Percentiles rank a stretch among this genome's conserved stretches.
Conservation (phyloP, 2,329 filamentous ascomycete genomes). For the Magnaporthiopsis poae region DNA sequence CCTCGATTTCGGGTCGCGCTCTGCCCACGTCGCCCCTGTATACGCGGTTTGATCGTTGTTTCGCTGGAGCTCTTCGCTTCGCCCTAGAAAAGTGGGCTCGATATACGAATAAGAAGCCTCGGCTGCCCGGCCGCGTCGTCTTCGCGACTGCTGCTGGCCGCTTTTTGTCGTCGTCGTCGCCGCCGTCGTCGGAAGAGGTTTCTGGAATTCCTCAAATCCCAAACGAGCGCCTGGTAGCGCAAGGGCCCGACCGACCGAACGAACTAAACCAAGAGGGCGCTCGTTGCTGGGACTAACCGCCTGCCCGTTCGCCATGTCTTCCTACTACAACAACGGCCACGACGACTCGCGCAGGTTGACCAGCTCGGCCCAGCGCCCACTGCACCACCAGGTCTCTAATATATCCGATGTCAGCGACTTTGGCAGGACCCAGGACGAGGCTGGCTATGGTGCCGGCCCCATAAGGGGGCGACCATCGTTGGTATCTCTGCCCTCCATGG, state of each 20-base stretch:
- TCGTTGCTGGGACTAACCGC: not conserved
- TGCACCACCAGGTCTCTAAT: conserved; percentile 18
- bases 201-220: not conserved
- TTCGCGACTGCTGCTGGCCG: not conserved
- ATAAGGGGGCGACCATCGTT: conserved; percentile 27
- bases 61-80: not conserved
- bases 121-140: not conserved
- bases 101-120: not conserved
- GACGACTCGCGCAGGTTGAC: not conserved
- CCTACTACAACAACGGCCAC: not conserved
- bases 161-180: not conserved
- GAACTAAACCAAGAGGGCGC: not conserved
- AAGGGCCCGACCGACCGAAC: not conserved
- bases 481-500: conserved; percentile 27
- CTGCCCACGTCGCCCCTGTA: not conserved
- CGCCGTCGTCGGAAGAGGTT: not conserved
- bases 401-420: conserved; percentile 23
- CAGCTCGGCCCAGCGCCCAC: not conserved
- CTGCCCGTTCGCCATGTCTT: not conserved
- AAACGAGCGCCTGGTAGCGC: not conserved
- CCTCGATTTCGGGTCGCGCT: not conserved
- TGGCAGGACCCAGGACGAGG: conserved; percentile 41
- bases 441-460: not conserved
- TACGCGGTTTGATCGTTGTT: not conserved
- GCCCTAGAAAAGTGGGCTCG: not conserved